Evolutionary conservation across 345 rosid species (phyloP), one percentile per base, ranked within the genome.

Genomic region (Nasturtium officinale): DNA sequence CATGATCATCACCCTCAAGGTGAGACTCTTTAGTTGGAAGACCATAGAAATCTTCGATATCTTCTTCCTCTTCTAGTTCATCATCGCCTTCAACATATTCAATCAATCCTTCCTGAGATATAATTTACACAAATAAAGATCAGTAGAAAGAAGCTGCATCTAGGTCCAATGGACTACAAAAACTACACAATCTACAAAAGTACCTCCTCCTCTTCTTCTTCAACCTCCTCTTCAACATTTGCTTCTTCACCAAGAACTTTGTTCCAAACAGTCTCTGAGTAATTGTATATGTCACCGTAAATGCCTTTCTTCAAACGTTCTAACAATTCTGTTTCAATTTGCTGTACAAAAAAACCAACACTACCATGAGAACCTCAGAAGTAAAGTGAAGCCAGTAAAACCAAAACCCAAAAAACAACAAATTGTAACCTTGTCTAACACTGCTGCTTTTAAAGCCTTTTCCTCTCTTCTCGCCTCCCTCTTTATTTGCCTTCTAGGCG

Each of bases 61-160:
- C 99, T 15, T 89, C 91, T 71, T 91, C 98, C 62, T 83, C 93
- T 69, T 87, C 96, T 21, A 91, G 87, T 45, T 84, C 97, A 47
- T 87, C 89, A 63, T 78, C 81, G 29, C 86, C 91, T 81, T 91
- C 96, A 60, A 95, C 92, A 74, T 83, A 95, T 81, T 95, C 96
- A 53, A 83, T 75, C 68, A 82, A 84, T 59, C 76, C 76, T 66
- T 85, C 98, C 96, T 86, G 86, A 74, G 73, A 57, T 62, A 54
- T 7, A 37, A 2, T 20, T 37, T 43, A 17, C 15, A n/a, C n/a
- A 8, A 33, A 61, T 42, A 6, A 20, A 47, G 29, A 67, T 62
- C 17, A 69, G 37, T 10, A 38, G 5, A 52, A 52, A 4, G 46
- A 60, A 8, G 55, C 42, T 37, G 33, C 28, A 17, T 38, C 54